Conservation (phyloP, 2,329 filamentous ascomycete genomes). For the Pestalotiopsis sp. region DNA sequence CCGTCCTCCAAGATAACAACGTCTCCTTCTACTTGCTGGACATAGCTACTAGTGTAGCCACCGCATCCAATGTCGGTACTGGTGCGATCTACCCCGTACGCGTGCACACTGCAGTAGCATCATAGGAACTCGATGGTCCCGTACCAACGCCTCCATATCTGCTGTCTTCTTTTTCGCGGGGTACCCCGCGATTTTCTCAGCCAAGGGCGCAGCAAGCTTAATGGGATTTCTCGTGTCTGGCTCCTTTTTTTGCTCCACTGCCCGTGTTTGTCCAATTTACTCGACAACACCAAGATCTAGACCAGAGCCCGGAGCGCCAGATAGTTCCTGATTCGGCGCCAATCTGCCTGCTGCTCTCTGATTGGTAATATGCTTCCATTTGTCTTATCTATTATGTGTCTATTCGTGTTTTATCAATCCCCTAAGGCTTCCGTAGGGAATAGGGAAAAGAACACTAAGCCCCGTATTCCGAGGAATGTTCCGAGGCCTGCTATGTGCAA, state of each 20-base stretch:
- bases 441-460: neutral
- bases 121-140: neutral
- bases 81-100: neutral
- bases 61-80: neutral
- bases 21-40: neutral
- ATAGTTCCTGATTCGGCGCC: neutral
- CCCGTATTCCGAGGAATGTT: neutral
- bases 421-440: neutral
- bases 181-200: conserved; percentile 10
- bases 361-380: neutral
- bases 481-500: neutral
- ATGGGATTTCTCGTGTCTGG: neutral
- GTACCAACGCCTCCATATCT: neutral
- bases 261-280: neutral
- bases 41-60: neutral
- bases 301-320: neutral
- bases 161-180: neutral
- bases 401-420: neutral
- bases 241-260: neutral
- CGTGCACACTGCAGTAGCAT: neutral
- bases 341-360: neutral
- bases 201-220: neutral
- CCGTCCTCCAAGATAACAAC: neutral
- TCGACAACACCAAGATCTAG: neutral
- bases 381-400: neutral